Evolutionary conservation across 495 filamentous ascomycete species (phyloP), one percentile per base, ranked within the genome.

Genomic region (Glonium stellatum): DNA sequence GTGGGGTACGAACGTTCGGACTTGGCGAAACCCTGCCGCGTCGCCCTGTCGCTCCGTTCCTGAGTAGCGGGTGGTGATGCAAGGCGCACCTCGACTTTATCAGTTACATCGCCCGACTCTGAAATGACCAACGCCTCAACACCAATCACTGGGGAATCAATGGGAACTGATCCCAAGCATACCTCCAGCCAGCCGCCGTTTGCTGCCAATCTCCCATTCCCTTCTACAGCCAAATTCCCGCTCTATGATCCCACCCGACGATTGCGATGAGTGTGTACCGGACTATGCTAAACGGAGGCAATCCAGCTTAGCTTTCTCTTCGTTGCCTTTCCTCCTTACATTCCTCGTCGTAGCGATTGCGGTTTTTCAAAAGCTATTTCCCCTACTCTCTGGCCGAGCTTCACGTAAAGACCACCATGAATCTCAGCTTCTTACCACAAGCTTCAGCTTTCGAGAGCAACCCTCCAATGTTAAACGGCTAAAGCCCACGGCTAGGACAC

Each of bases 341-440:
- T 89, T 88, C 70, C 55, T 77, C 52, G 55, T 80, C 58, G 78
- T 86, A 65, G 71, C 73, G 55, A 66, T 80, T 31, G 70, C 82
- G 52, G 82, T 84, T 13, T 76, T 81, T 11, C 79, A 81, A 39
- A 83, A 81, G 60, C 69, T 89, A 21, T 87, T 86, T 69, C 84
- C 87, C 10, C 74, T 81, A 36, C 77, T 88, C 36, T 81, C 84
- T 50, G 79, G 78, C 31, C 66, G 69, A 74, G 42, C 79, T 69
- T 65, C 55, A 55, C 69, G 79, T 60, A 68, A 71, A 64, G 61
- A 69, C 31, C 78, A 78, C 54, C 71, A 79, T 50, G 82, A 79
- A 36, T 47, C 27, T 15, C 75, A 80, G 67, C 76, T 77, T 65
- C 77, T 80, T 4, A 78, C 81, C 5, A 64, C 77, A 19, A 48